phyloP scores from a whole-genome alignment of 345 rosid genomes.

The Melastoma malabathricum region DNA sequence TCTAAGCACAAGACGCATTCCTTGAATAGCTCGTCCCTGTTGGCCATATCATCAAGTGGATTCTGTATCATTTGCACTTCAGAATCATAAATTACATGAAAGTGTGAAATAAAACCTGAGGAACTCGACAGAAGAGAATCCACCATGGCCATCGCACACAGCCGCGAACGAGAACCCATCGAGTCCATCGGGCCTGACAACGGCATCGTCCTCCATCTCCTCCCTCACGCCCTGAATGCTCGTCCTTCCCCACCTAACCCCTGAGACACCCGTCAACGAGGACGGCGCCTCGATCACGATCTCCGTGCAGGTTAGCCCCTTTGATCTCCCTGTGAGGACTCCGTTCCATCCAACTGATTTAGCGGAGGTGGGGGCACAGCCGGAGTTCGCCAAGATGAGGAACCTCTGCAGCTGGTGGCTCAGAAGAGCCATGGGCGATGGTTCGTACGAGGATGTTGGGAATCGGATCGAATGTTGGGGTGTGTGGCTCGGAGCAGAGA shows the following conservation, averaged over 20 bases:
- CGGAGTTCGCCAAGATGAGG: conserved; percentile 26
- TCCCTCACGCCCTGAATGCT: conserved; percentile 74
- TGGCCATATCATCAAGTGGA: conserved; percentile 4
- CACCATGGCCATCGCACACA: conserved; percentile 86
- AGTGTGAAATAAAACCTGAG: conserved; percentile 28
- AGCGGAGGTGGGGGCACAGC: conserved; percentile 5
- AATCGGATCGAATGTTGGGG: too few relatives aligned
- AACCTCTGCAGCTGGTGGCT: conserved; percentile 49
- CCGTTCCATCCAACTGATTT: conserved; percentile 13
- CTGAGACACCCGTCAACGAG: conserved; percentile 35
- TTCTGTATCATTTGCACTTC: background rate
- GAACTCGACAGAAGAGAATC: conserved; percentile 58
- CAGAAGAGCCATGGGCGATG: conserved; percentile 44
- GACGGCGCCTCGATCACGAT: conserved; percentile 79
- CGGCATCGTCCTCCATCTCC: conserved; percentile 79
- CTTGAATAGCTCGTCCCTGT: conserved; percentile 80
- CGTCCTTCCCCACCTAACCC: conserved; percentile 63
- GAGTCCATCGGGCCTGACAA: conserved; percentile 56
- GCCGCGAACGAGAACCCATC: conserved; percentile 84
- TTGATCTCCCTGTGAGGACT: conserved; percentile 13
- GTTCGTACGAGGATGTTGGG: background rate
- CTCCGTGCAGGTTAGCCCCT: conserved; percentile 45
- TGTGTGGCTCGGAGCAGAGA: too few relatives aligned
- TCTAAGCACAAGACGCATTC: conserved; percentile 64
- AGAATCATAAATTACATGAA: background rate